Conservation (phyloP, 306 rosid genomes). For the Cyclanthera cordifolia region DNA sequence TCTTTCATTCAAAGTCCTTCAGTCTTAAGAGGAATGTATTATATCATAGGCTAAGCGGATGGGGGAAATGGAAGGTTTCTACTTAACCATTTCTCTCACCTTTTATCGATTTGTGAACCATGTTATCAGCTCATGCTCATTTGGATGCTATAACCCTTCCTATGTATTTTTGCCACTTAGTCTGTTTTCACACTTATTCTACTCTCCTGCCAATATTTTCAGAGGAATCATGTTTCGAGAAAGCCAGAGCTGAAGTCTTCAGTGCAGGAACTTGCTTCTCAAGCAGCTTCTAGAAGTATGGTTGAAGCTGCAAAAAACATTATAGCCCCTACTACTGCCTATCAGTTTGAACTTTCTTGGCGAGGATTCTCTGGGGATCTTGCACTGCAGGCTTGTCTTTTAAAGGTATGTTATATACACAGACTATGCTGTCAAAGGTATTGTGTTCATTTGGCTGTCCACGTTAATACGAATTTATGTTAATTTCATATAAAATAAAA, state of each 20-base stretch:
- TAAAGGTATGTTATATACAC: constrained; percentile 45
- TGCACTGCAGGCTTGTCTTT: constrained; percentile 44
- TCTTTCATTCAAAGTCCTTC: neutral
- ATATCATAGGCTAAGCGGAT: neutral
- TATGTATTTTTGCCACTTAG: neutral
- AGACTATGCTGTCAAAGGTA: neutral
- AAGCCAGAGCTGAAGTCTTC: constrained; percentile 43
- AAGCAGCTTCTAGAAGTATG: constrained; percentile 59
- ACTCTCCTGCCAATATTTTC: constrained; percentile 13
- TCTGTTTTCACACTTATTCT: constrained; percentile 3
- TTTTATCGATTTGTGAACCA: neutral
- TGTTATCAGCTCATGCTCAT: neutral
- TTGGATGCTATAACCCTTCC: neutral
- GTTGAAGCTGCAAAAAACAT: constrained; percentile 57
- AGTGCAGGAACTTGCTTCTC: constrained; percentile 73
- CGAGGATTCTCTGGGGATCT: constrained; percentile 58
- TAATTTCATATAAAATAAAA: neutral
- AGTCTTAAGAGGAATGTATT: neutral
- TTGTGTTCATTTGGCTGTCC: neutral
- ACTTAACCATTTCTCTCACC: neutral
- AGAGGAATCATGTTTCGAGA: constrained; percentile 34
- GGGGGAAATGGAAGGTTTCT: neutral
- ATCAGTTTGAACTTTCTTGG: constrained; percentile 89
- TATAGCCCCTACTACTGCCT: constrained; percentile 69
- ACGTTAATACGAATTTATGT: neutral